Percentiles rank a stretch among this genome's conserved stretches.
Conservation (phyloP, 2,329 filamentous ascomycete genomes). For the Thielaviopsis punctulata region DNA sequence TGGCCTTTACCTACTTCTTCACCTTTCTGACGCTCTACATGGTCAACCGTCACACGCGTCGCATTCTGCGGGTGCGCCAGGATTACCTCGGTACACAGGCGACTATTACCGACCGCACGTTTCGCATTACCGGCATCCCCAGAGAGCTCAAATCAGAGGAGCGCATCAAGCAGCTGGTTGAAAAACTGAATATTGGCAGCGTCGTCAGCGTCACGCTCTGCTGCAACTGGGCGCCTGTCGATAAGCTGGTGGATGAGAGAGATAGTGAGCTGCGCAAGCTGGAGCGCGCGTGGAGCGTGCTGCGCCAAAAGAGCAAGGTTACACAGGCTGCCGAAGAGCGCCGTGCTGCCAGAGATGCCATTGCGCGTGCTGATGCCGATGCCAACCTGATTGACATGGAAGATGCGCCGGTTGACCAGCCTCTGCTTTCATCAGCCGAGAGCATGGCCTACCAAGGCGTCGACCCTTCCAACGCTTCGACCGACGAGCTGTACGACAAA, state of each 20-base stretch:
- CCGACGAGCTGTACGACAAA: slow-evolving; percentile 13
- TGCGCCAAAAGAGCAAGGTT: slow-evolving; percentile 38
- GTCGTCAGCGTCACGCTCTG: slow-evolving; percentile 81
- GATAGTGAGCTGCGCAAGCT: slow-evolving; percentile 49
- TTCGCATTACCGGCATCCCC: slow-evolving; percentile 80
- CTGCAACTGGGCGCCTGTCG: slow-evolving; percentile 69
- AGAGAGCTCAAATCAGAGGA: slow-evolving; percentile 60
- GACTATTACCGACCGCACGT: slow-evolving; percentile 89
- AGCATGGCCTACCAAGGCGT: neutral
- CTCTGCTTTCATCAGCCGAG: neutral
- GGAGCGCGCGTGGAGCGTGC: slow-evolving; percentile 68
- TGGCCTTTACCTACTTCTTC: slow-evolving; percentile 90
- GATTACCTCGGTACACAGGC: slow-evolving; percentile 84
- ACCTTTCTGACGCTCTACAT: slow-evolving; percentile 66
- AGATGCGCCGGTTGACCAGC: neutral
- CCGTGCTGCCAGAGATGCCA: neutral
- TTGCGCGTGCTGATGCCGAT: neutral
- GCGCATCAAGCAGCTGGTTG: slow-evolving; percentile 71
- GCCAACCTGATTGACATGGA: slow-evolving; percentile 8
- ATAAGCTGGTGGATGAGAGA: slow-evolving; percentile 53
- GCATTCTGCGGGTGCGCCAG: slow-evolving; percentile 72
- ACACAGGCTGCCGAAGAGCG: neutral
- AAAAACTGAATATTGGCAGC: slow-evolving; percentile 73
- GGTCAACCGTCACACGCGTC: slow-evolving; percentile 66
- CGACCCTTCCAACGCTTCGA: slow-evolving; percentile 8